Base-by-base conservation (phyloP, 2,329 filamentous ascomycete genomes). In the Pseudogymnoascus sp. region DNA sequence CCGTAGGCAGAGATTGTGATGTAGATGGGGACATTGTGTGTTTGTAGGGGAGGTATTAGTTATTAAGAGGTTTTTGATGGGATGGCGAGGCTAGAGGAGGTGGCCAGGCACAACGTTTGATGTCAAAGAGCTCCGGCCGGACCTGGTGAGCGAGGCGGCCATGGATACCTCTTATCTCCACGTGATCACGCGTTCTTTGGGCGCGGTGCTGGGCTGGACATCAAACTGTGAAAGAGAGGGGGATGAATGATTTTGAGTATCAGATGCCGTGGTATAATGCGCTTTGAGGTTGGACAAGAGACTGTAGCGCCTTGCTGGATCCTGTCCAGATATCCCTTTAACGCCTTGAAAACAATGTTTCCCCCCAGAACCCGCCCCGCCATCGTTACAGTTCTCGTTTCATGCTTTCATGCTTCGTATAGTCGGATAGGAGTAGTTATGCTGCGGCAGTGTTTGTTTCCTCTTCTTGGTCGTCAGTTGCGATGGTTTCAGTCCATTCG, bases 401-500 rank as follows among this genome's bases (percentile, higher is more conserved):
- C 28, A 56, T 56, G 25, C 50, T 56, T 56, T 33, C 28, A 56
- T 56, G 28, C 50, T 21, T 56, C 28, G 4, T 56, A 33, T 7
- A 60, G 16, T 44, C 8, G 59, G 16, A n/a, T 5, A 12, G 14
- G 1, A 18, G 18, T 59, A 35, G 8, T 38, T 59, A 60, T 60
- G 25, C 50, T 23, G 21, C 3, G 3, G 18, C 33, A 35, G 44
- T 40, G 44, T 37, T 53, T 63, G 61, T 25, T 40, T 38, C 44
- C 10, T 33, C 59, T 11, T 44, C 62, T 31, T 40, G 31, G 2
- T 40, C 53, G 4, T 28, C 60, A 21, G 65, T 50, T 33, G 60
- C 60, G 2, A 61, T 47, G 61, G 67, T 65, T 10, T 69, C 65
- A 5, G 60, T 80, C 79, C 79, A 81, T 70, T 82, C 79, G 65